Percentiles rank a stretch among this genome's conserved stretches.
phyloP scores from a whole-genome alignment of 345 rosid species.

The Acer campestre region DNA sequence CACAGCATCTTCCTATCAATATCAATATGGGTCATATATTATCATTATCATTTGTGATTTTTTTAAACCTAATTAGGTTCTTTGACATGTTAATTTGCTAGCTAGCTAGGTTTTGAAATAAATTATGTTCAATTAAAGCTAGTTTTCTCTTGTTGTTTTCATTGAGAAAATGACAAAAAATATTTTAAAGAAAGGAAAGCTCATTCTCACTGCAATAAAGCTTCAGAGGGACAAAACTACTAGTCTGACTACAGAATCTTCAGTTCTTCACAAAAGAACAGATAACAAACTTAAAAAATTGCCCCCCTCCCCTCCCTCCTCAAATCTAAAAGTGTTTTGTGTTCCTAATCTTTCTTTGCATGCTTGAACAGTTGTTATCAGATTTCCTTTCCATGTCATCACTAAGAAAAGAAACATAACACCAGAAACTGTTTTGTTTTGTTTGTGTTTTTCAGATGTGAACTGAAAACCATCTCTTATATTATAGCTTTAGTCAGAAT shows the following conservation, averaged over 20 bases:
- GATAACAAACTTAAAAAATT: conserved; percentile 34
- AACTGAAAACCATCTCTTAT: background rate
- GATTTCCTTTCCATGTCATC: conserved; percentile 39
- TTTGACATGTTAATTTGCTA: background rate
- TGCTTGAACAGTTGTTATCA: conserved; percentile 37
- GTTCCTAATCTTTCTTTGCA: conserved; percentile 38
- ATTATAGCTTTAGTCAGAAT: background rate
- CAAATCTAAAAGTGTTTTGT: conserved; percentile 21
- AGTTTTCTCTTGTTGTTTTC: conserved; percentile 9
- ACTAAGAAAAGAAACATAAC: background rate
- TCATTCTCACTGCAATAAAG: conserved; percentile 51
- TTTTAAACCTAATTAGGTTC: background rate
- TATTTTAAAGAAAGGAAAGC: conserved; percentile 33
- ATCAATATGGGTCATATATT: background rate
- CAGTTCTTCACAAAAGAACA: conserved; percentile 42
- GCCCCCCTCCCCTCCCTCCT: background rate
- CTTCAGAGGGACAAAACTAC: conserved; percentile 33
- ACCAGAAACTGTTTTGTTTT: background rate
- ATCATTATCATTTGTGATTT: background rate
- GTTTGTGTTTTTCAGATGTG: background rate
- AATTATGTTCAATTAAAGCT: no score
- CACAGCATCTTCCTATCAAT: conserved; percentile 1
- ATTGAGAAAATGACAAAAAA: conserved; percentile 32
- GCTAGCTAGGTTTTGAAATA: background rate
- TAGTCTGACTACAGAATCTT: conserved; percentile 53